A percentile compares a stretch with the other conserved stretches of the same genome.
Conservation (phyloP, 768 basidiomycete genomes). For the Leucosporidium creatinivorum region DNA sequence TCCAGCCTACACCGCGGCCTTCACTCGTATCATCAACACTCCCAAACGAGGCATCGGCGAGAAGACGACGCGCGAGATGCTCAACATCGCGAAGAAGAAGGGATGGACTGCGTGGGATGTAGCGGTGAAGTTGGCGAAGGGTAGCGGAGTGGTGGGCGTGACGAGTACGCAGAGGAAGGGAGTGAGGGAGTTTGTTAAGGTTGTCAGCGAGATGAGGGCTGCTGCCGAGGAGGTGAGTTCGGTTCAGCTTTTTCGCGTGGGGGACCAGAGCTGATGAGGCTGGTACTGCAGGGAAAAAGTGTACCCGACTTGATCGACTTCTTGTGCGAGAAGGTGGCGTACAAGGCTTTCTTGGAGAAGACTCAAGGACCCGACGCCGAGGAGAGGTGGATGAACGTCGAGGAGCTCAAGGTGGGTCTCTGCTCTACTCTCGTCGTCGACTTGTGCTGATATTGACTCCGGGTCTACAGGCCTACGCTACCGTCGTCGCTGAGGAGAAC, state of each 20-base stretch:
- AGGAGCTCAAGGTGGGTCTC: constrained; percentile 57
- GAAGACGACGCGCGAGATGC: constrained; percentile 50
- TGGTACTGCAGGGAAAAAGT: constrained; percentile 49
- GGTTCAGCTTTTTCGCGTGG: background rate
- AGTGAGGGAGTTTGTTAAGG: constrained; percentile 54
- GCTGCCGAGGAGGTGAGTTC: constrained; percentile 53
- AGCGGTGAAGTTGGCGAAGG: constrained; percentile 38
- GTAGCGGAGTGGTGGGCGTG: constrained; percentile 49
- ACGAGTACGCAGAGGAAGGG: constrained; percentile 63
- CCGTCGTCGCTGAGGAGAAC: constrained; percentile 22
- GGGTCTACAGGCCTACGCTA: constrained; percentile 37
- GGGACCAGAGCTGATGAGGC: background rate
- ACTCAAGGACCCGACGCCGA: constrained; percentile 64
- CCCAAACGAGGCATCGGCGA: constrained; percentile 64
- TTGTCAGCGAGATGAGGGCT: constrained; percentile 51
- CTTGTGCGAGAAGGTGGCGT: constrained; percentile 55
- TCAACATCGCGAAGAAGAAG: constrained; percentile 50
- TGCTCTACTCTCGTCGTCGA: too few relatives aligned
- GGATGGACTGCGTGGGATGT: constrained; percentile 51
- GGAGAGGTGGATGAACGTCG: constrained; percentile 74
- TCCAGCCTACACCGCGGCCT: constrained; percentile 54
- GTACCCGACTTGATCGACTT: constrained; percentile 60
- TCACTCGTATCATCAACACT: constrained; percentile 62
- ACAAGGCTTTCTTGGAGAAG: constrained; percentile 61
- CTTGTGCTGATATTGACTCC: too few relatives aligned